A percentile compares a stretch with the other conserved stretches of the same genome.
These are phyloP conservation scores for Pseudonitzschia delicatissima DNA, from an alignment of 108 stramenopile species.

Conservation along the genomic window DNA sequence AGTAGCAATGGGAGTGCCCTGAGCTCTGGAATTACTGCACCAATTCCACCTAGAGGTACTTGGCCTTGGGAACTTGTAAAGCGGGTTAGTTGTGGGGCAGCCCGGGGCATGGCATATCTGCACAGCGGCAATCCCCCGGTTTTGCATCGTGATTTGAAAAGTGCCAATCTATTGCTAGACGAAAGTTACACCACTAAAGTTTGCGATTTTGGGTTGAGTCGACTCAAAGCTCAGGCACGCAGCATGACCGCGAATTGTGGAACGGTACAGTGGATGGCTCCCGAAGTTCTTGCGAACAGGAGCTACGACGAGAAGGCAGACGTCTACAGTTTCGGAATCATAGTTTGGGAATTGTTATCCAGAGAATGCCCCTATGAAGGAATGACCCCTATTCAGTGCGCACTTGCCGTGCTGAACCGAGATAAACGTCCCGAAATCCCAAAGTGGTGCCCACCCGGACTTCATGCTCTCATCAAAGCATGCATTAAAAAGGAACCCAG, in stretches of 20 bases:
- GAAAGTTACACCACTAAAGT: slow-evolving; percentile 88
- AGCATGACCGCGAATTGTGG: slow-evolving; percentile 93
- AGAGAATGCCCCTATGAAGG: slow-evolving; percentile 88
- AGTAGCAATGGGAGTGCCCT: slow-evolving; percentile 1
- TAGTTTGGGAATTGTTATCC: slow-evolving; percentile 80
- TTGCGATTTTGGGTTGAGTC: slow-evolving; percentile 92
- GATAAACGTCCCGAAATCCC: slow-evolving; percentile 77
- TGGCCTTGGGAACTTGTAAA: slow-evolving; percentile 83
- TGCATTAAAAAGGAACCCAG: slow-evolving; percentile 71
- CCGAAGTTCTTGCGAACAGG: slow-evolving; percentile 78
- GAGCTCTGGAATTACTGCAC: slow-evolving; percentile 26
- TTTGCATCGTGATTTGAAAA: slow-evolving; percentile 92
- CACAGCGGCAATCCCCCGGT: slow-evolving; percentile 89
- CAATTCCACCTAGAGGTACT: slow-evolving; percentile 56
- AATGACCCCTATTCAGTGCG: slow-evolving; percentile 87
- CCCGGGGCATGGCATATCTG: slow-evolving; percentile 92
- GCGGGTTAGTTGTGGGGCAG: slow-evolving; percentile 72
- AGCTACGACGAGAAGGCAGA: slow-evolving; percentile 85
- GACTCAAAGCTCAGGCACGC: slow-evolving; percentile 76
- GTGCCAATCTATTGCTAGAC: slow-evolving; percentile 86
- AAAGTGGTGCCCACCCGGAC: slow-evolving; percentile 76
- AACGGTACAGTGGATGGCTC: slow-evolving; percentile 97
- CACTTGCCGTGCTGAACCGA: slow-evolving; percentile 81
- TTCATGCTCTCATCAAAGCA: slow-evolving; percentile 65
- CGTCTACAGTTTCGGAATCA: slow-evolving; percentile 82